Evolutionary conservation across 2,329 filamentous ascomycete species (phyloP), one percentile per base, ranked within the genome.

Genomic region (Falciphora oryzae): DNA sequence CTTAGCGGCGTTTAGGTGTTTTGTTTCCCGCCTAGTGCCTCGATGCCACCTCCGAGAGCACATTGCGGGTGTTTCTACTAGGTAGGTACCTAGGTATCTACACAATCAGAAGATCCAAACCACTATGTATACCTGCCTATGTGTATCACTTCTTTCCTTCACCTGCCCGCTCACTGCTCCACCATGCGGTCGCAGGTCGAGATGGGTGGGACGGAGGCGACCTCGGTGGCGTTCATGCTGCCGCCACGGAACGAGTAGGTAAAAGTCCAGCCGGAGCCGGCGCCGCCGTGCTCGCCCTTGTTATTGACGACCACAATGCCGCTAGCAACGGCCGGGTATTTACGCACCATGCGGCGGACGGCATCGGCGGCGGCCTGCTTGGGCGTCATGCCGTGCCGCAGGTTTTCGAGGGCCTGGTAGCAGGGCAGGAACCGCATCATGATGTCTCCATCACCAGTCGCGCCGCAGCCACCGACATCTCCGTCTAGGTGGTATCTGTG

Each of bases 371-470:
- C 83, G 0, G 83, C 83, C 38, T 78, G 75, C 5, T 70, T 73
- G 0, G 83, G 81, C 0, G 71, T 71, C 77, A 85, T 78, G 1
- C 83, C 83, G 1, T 70, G 72, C 14, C 83, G 75, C 70, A 85
- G 66, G 65, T 75, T 84, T 73, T 85, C 83, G 1, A 85, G 79
- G 1, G 83, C 83, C 69, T 85, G 83, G 68, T 85, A 85, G 69
- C 83, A 85, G 0, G 83, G 83, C 29, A 85, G 70, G 67, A 85
- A 84, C 4, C 82, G 77, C 79, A 84, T 82, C 82, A 85, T 84
- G 65, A 85, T 72, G 68, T 85, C 83, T 0, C 83, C 83, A 64
- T 85, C 83, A 1, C 83, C 83, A 0, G 83, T 85, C 2, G 83
- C 82, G 10, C 83, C 83, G 67, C 83, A 85, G 0, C 80, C 83